These are phyloP conservation scores for Aspergillus calidoustus DNA, from an alignment of 2,329 filamentous ascomycete species.

Conservation along the genomic window DNA sequence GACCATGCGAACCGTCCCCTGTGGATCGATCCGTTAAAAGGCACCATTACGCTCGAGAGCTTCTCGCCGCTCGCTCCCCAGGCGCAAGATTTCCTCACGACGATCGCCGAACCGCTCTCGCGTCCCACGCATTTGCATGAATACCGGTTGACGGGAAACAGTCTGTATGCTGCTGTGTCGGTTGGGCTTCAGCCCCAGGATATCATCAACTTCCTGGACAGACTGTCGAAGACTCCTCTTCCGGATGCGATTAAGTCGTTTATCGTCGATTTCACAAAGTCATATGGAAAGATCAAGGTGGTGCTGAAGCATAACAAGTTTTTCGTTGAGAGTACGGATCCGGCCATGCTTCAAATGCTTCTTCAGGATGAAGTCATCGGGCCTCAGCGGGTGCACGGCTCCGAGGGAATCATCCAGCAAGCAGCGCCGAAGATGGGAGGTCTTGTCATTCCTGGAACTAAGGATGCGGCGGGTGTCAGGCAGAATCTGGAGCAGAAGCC, in stretches of 20 bases:
- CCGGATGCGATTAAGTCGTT: slow-evolving; percentile 80
- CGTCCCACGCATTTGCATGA: slow-evolving; percentile 91
- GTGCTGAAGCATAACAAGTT: slow-evolving; percentile 94
- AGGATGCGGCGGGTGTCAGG: slow-evolving; percentile 84
- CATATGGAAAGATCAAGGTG: slow-evolving; percentile 93
- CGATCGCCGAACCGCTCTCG: slow-evolving; percentile 90
- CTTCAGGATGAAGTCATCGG: slow-evolving; percentile 83
- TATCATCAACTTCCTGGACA: slow-evolving; percentile 86
- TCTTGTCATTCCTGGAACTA: slow-evolving; percentile 91
- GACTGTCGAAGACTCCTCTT: slow-evolving; percentile 85
- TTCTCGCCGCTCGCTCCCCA: slow-evolving; percentile 86
- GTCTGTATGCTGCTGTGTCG: slow-evolving; percentile 91
- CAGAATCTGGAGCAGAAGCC: slow-evolving; percentile 61
- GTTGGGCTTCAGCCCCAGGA: slow-evolving; percentile 89
- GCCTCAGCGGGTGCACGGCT: slow-evolving; percentile 73
- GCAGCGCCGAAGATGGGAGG: slow-evolving; percentile 84
- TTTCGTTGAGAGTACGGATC: slow-evolving; percentile 90
- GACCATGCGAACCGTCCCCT: slow-evolving; percentile 89
- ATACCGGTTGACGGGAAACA: slow-evolving; percentile 88
- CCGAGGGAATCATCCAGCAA: slow-evolving; percentile 74
- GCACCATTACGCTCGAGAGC: slow-evolving; percentile 89
- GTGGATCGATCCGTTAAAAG: slow-evolving; percentile 89
- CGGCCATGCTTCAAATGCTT: slow-evolving; percentile 82
- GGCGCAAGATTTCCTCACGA: slow-evolving; percentile 93
- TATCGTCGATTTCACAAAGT: slow-evolving; percentile 81